A percentile compares a stretch with the other conserved stretches of the same genome.
Evolutionary conservation across 352 stramenopile species (phyloP).

Genomic region (Globisporangium nunn): DNA sequence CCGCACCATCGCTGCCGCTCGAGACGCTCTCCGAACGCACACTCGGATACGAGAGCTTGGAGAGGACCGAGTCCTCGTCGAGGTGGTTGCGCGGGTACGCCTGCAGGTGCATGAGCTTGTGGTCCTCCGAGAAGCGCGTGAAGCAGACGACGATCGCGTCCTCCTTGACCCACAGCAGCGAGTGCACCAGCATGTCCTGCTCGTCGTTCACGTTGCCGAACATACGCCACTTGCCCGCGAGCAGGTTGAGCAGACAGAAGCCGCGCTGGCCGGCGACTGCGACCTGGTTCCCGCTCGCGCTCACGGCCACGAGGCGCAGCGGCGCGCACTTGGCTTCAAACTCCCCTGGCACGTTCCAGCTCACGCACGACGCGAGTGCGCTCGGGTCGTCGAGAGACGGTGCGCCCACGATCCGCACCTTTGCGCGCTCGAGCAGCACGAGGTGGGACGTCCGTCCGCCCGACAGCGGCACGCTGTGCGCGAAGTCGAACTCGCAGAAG

Average conservation of each 20-base stretch:
- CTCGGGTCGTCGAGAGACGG: conserved; percentile 56
- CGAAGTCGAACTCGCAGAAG: conserved; percentile 65
- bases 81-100: conserved; percentile 74
- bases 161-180: conserved; percentile 57
- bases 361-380: conserved; percentile 48
- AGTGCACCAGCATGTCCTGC: conserved; percentile 60
- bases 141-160: conserved; percentile 63
- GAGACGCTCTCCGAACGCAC: conserved; percentile 1
- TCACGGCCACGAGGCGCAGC: conserved; percentile 52
- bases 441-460: conserved; percentile 34
- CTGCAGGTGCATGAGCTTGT: conserved; percentile 49
- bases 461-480: conserved; percentile 37
- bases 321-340: conserved; percentile 61
- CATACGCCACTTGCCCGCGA: conserved; percentile 68
- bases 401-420: conserved; percentile 39
- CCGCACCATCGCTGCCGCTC: conserved; percentile 7
- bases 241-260: conserved; percentile 65
- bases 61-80: conserved; percentile 53
- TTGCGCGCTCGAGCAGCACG: conserved; percentile 47
- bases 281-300: conserved; percentile 46
- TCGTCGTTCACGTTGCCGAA: conserved; percentile 85
- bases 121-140: conserved; percentile 46
- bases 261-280: conserved; percentile 63
- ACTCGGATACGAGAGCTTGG: conserved; percentile 34
- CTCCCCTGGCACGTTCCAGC: conserved; percentile 44